Base-by-base conservation (phyloP, 495 filamentous ascomycete genomes). In the Trichodelitschia bisporula region DNA sequence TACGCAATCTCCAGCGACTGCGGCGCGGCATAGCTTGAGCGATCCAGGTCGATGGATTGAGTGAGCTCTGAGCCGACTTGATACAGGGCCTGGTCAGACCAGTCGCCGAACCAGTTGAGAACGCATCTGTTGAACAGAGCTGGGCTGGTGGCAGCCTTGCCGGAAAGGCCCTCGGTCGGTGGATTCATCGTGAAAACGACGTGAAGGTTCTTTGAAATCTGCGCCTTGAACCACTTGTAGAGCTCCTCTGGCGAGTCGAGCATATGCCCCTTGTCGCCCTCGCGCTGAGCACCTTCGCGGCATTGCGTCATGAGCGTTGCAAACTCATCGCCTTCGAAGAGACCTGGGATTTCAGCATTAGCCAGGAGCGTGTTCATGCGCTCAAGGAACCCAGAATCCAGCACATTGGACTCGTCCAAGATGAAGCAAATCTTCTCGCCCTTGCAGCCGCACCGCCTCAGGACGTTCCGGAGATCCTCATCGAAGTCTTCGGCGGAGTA, bases 181-280 rank as follows among this genome's bases (percentile, higher is more conserved):
- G 86, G 86, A 50, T 99, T 99, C 86, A 99, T 99, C 2, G 86
- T 99, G 45, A 99, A 95, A 21, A 99, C 86, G 33, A 99, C 89
- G 45, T 99, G 86, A 24, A 99, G 53, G 45, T 99, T 99, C 63
- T 89, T 92, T 48, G 93, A 75, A 39, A 99, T 95, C 53, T 99
- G 86, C 36, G 89, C 76, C 0, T 89, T 99, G 56, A 99, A 99
- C 86, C 86, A 99, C 53, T 92, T 93, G 60, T 99, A 95, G 1
- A 95, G 60, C 54, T 99, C 86, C 56, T 99, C 86, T 45, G 91
- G 80, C 0, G 83, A 93, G 53, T 99, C 86, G 0, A 95, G 65
- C 26, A 95, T 64, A n/a, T n/a, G n/a, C n/a, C n/a, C n/a, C n/a
- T n/a, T n/a, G 25, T 92, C 56, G 9, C 86, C 86, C 58, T 99